These are phyloP conservation scores for Kentomonas sorsogonicus DNA, from an alignment of 208 protist genomes.

Conservation along the genomic window DNA sequence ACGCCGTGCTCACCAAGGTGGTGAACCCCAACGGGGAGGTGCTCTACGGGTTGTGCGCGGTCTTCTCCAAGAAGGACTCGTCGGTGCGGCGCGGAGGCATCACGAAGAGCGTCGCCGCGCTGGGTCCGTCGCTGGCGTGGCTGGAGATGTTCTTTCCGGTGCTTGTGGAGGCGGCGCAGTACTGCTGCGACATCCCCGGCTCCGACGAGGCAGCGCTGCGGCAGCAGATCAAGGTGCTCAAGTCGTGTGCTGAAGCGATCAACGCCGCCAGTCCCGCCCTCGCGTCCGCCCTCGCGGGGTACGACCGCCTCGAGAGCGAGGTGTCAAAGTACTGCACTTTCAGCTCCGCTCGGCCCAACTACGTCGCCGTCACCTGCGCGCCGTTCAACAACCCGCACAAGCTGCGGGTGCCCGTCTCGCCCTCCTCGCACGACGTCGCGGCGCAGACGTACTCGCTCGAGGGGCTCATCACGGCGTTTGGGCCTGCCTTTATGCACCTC, in stretches of 20 bases:
- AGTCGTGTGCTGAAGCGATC: conserved; percentile 50
- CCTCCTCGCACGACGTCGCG: conserved; percentile 37
- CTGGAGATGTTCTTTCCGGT: conserved; percentile 71
- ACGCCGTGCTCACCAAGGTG: neutral
- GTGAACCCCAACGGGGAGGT: neutral
- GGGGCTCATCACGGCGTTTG: conserved; percentile 45
- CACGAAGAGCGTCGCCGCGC: conserved; percentile 70
- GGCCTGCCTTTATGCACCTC: conserved; percentile 51
- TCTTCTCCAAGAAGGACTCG: conserved; percentile 60
- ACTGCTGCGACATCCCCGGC: conserved; percentile 62
- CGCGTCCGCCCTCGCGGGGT: conserved; percentile 16
- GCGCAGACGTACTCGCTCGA: conserved; percentile 59
- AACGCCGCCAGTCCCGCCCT: conserved; percentile 26
- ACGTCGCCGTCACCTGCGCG: conserved; percentile 31
- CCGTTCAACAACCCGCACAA: conserved; percentile 46
- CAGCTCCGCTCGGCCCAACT: conserved; percentile 24
- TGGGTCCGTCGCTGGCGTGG: conserved; percentile 61
- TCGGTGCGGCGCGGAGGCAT: conserved; percentile 58
- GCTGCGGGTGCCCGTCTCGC: conserved; percentile 41
- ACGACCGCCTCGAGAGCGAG: conserved; percentile 28
- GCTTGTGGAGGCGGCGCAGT: conserved; percentile 54
- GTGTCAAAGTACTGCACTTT: conserved; percentile 30
- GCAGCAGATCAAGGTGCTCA: conserved; percentile 46
- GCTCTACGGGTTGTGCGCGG: conserved; percentile 67
- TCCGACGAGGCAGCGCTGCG: conserved; percentile 37